Evolutionary conservation across 257 asterid genomes (phyloP).

Genomic region (Sherardia arvensis): DNA sequence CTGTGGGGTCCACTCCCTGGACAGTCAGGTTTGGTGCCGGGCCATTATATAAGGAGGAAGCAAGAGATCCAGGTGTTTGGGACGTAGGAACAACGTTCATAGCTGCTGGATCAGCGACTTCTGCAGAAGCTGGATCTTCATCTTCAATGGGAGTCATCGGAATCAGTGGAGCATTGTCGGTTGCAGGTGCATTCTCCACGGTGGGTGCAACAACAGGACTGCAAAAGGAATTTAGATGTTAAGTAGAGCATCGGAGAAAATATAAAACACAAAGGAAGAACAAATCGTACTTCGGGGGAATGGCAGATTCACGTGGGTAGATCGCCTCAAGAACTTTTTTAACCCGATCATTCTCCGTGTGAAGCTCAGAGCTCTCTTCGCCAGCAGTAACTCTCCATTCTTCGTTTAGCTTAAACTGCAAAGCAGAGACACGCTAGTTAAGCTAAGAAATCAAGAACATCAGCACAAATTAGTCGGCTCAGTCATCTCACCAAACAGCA

Average conservation of each 20-base stretch:
- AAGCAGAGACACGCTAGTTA: not conserved
- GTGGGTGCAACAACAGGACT: constrained; percentile 45
- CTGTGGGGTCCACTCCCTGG: constrained; percentile 32
- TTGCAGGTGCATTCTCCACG: constrained; percentile 24
- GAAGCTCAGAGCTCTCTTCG: constrained; percentile 73
- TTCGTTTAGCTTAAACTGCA: constrained; percentile 47
- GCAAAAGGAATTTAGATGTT: constrained; percentile 13
- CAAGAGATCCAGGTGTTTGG: constrained; percentile 19
- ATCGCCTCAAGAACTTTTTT: constrained; percentile 84
- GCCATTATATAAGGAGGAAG: constrained; percentile 24
- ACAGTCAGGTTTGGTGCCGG: constrained; percentile 8
- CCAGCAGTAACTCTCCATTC: constrained; percentile 71
- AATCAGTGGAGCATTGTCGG: constrained; percentile 35
- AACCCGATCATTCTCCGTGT: constrained; percentile 53
- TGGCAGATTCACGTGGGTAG: constrained; percentile 85
- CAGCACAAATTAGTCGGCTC: not conserved
- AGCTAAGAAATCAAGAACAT: not conserved
- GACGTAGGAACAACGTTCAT: constrained; percentile 15
- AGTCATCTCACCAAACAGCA: not conserved
- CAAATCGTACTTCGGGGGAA: constrained; percentile 63
- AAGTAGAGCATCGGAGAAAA: not conserved
- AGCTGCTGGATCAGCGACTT: constrained; percentile 17
- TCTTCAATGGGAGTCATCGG: constrained; percentile 89
- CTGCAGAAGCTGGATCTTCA: constrained; percentile 46
- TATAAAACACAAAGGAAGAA: constrained; percentile 9